Evolutionary conservation across 257 asterid species (phyloP).

Genomic region (Leonotis leonurus): DNA sequence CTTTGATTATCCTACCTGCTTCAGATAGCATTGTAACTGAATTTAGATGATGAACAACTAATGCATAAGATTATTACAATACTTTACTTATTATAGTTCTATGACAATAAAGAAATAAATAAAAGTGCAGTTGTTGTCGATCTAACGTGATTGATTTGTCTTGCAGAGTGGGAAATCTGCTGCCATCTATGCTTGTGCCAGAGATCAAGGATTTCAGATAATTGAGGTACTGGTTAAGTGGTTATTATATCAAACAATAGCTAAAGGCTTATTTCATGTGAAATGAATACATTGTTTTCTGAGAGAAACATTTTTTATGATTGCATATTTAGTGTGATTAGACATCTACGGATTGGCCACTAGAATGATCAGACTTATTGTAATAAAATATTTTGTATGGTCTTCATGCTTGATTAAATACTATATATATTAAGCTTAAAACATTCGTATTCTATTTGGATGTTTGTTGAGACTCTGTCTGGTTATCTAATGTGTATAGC

Average conservation of each 20-base stretch:
- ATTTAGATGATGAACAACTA: neutral
- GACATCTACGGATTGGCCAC: neutral
- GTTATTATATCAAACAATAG: neutral
- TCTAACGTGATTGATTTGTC: conserved; percentile 16
- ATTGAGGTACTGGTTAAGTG: conserved; percentile 65
- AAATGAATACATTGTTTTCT: neutral
- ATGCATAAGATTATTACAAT: neutral
- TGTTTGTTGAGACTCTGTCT: neutral
- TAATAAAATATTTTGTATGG: neutral
- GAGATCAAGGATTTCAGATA: conserved; percentile 91
- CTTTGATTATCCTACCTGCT: conserved; percentile 5
- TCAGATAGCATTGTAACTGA: neutral
- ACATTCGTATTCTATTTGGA: neutral
- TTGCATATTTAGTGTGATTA: neutral
- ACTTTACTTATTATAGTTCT: conserved; percentile 6
- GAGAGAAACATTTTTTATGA: neutral
- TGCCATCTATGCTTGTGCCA: conserved; percentile 93
- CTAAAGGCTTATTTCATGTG: conserved; percentile 1
- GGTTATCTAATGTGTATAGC: neutral
- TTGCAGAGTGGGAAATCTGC: conserved; percentile 97
- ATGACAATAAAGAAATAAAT: neutral
- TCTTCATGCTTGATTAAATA: neutral
- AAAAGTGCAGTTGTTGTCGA: conserved; percentile 7
- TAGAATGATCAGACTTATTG: neutral
- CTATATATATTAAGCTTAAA: neutral